Evolutionary conservation across 2,329 filamentous ascomycete species (phyloP).

Genomic region (Curvularia sp.): DNA sequence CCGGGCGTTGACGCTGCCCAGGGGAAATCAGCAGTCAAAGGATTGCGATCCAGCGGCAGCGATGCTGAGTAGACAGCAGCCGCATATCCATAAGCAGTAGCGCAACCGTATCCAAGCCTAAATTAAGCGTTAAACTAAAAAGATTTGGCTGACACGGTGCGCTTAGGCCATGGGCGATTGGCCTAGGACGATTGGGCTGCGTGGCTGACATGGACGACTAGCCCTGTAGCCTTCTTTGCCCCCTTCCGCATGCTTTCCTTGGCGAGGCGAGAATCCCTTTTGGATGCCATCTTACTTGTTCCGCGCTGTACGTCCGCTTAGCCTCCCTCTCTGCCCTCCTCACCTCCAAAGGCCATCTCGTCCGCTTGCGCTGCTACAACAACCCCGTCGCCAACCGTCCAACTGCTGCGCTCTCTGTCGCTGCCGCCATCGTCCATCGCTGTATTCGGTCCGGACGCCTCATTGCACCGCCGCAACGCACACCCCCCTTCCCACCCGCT

Average conservation of each 20-base stretch:
- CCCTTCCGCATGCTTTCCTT: slow-evolving; percentile 15
- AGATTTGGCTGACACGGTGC: slow-evolving; percentile 11
- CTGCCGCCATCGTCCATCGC: slow-evolving; percentile 3
- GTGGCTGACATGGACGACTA: slow-evolving; percentile 9
- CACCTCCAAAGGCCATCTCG: background rate
- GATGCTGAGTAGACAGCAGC: too few relatives aligned
- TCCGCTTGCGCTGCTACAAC: background rate
- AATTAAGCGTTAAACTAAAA: slow-evolving; percentile 10
- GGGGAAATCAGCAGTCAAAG: background rate
- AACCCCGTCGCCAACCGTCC: background rate
- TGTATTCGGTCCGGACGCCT: slow-evolving; percentile 6
- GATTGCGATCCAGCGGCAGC: background rate
- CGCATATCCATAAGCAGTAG: slow-evolving; percentile 10
- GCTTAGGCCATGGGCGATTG: slow-evolving; percentile 11
- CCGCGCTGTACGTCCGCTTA: slow-evolving; percentile 7
- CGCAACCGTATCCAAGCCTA: slow-evolving; percentile 11
- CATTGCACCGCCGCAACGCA: slow-evolving; percentile 19
- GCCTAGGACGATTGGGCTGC: slow-evolving; percentile 11
- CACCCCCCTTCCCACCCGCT: slow-evolving; percentile 11
- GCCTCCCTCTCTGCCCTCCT: slow-evolving; percentile 3
- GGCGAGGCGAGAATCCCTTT: slow-evolving; percentile 17
- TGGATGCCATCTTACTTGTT: slow-evolving; percentile 7
- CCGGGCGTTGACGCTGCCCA: background rate
- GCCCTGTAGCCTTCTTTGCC: slow-evolving; percentile 13
- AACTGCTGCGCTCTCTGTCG: background rate